Evolutionary conservation across 345 rosid genomes (phyloP).

Genomic region (Ceriops zippeliana): DNA sequence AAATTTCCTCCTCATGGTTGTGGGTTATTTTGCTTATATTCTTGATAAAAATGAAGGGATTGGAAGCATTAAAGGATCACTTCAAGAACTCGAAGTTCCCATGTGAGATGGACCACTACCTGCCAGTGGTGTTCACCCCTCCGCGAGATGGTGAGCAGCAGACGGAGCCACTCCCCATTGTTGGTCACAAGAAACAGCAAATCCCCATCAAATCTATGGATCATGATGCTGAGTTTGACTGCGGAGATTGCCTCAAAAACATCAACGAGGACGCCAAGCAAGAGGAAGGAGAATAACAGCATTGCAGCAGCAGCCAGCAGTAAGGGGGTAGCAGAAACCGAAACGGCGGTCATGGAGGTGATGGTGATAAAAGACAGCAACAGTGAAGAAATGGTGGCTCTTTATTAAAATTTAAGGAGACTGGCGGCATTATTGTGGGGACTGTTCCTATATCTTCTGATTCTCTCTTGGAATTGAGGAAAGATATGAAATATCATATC

Average conservation of each 20-base stretch:
- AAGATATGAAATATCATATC: slow-evolving; percentile 6
- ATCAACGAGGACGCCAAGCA: neutral
- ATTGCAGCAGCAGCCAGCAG: slow-evolving; percentile 14
- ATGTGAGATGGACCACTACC: slow-evolving; percentile 53
- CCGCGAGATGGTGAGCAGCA: slow-evolving; percentile 70
- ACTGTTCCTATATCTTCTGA: too few relatives aligned
- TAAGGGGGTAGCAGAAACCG: slow-evolving; percentile 34
- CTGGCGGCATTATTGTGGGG: too few relatives aligned
- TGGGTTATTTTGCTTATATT: neutral
- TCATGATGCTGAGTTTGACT: neutral
- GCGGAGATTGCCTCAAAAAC: slow-evolving; percentile 9
- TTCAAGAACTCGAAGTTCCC: slow-evolving; percentile 81
- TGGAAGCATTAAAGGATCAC: slow-evolving; percentile 74
- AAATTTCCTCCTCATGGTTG: neutral
- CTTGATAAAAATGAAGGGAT: slow-evolving; percentile 45
- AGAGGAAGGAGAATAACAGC: slow-evolving; percentile 2
- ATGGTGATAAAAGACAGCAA: slow-evolving; percentile 23
- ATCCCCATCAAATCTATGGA: neutral
- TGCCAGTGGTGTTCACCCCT: slow-evolving; percentile 80
- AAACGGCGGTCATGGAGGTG: slow-evolving; percentile 23
- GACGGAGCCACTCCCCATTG: slow-evolving; percentile 51
- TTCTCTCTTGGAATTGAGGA: slow-evolving; percentile 6
- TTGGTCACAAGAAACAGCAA: slow-evolving; percentile 28
- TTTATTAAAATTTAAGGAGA: neutral
- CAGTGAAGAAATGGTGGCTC: slow-evolving; percentile 5